Evolutionary conservation across 164 flowering plant genomes (phyloP).

Genomic region (Buxus sempervirens): DNA sequence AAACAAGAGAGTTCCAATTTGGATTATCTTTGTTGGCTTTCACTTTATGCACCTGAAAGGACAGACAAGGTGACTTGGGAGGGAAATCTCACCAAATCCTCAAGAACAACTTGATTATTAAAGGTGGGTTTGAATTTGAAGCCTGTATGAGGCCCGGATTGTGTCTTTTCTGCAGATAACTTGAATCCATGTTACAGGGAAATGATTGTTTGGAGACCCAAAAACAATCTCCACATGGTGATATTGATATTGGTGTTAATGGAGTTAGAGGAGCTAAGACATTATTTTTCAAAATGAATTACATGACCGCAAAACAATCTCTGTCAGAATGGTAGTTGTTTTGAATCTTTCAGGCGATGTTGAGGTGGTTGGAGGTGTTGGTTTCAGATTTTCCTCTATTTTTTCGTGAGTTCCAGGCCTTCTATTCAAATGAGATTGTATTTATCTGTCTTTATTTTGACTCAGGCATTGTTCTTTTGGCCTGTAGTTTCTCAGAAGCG

Average conservation of each 20-base stretch:
- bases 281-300: not conserved
- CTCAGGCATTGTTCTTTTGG: constrained; percentile 41
- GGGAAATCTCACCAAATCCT: not conserved
- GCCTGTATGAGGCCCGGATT: constrained; percentile 4
- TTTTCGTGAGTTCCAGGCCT: constrained; percentile 6
- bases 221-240: constrained; percentile 10
- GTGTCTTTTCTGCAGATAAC: constrained; percentile 7
- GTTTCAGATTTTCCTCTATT: constrained; percentile 6
- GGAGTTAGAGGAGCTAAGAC: constrained; percentile 8
- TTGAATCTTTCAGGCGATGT: constrained; percentile 7
- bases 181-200: not conserved
- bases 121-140: constrained; percentile 2
- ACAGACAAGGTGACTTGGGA: constrained; percentile 23
- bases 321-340: not conserved
- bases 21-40: constrained; percentile 25
- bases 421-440: constrained; percentile 43
- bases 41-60: constrained; percentile 19
- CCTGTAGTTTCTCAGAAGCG: constrained; percentile 53
- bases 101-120: constrained; percentile 3
- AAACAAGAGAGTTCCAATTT: constrained; percentile 20
- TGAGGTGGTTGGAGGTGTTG: constrained; percentile 5
- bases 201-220: constrained; percentile 2
- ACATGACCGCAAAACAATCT: constrained; percentile 1
- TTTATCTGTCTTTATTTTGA: constrained; percentile 29
- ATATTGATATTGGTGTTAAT: constrained; percentile 6